Evolutionary conservation across 768 basidiomycete genomes (phyloP).

Genomic region (Lactarius evosmus): DNA sequence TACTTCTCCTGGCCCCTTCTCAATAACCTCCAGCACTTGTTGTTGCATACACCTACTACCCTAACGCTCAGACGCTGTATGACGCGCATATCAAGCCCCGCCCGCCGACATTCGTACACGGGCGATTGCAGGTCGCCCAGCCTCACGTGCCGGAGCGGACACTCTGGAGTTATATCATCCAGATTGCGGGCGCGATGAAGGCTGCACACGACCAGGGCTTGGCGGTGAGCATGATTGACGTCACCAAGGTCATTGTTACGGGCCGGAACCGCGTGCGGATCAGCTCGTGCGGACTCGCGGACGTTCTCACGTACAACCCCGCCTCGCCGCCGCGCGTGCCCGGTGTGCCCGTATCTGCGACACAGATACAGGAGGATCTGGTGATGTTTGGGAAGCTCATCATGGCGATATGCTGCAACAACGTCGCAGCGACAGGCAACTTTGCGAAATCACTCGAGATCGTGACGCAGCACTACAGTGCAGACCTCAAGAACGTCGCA

Average conservation of each 20-base stretch:
- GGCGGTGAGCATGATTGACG: slow-evolving; percentile 79
- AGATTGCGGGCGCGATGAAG: slow-evolving; percentile 85
- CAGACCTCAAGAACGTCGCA: slow-evolving; percentile 78
- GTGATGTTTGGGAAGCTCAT: slow-evolving; percentile 82
- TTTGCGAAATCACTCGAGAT: slow-evolving; percentile 70
- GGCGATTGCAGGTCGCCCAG: slow-evolving; percentile 38
- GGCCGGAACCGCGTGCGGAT: slow-evolving; percentile 89
- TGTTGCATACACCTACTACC: slow-evolving; percentile 86
- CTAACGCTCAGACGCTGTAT: slow-evolving; percentile 76
- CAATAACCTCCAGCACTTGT: slow-evolving; percentile 62
- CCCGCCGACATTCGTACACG: slow-evolving; percentile 38
- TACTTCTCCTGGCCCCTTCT: slow-evolving; percentile 22
- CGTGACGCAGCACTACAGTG: slow-evolving; percentile 69
- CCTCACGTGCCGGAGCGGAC: slow-evolving; percentile 65
- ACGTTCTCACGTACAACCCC: slow-evolving; percentile 77
- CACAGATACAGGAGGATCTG: slow-evolving; percentile 82
- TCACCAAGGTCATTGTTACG: slow-evolving; percentile 82
- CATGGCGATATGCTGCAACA: slow-evolving; percentile 73
- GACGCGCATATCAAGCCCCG: slow-evolving; percentile 72
- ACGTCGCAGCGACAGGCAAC: slow-evolving; percentile 54
- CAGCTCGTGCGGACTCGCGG: slow-evolving; percentile 80
- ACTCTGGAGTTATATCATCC: slow-evolving; percentile 90
- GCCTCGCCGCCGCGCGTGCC: slow-evolving; percentile 8
- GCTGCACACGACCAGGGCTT: slow-evolving; percentile 77
- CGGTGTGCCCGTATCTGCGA: slow-evolving; percentile 31